phyloP scores from a whole-genome alignment of 306 rosid genomes.

The Heteromeles arbutifolia region DNA sequence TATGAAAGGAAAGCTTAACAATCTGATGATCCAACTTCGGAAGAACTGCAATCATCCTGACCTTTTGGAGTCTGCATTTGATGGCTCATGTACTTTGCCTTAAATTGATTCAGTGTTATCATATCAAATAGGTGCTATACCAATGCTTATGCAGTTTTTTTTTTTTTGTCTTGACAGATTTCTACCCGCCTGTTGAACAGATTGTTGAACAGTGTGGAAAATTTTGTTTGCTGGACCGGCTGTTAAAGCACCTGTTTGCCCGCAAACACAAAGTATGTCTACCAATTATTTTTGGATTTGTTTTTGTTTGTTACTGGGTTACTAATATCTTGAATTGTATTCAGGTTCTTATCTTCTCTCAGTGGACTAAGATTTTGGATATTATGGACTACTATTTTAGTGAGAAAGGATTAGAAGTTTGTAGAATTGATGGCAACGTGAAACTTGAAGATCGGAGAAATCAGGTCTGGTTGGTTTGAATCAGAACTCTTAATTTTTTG shows the following conservation, averaged over 20 bases:
- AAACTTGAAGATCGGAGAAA: constrained; percentile 69
- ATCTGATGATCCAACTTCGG: constrained; percentile 78
- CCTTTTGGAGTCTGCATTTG: constrained; percentile 57
- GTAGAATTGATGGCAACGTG: constrained; percentile 82
- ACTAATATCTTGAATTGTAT: constrained; percentile 19
- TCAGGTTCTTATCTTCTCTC: constrained; percentile 90
- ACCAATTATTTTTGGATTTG: neutral
- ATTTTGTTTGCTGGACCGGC: constrained; percentile 68
- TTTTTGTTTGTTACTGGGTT: constrained; percentile 13
- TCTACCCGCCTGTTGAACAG: constrained; percentile 73
- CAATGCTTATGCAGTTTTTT: constrained; percentile 8
- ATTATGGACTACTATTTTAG: constrained; percentile 90
- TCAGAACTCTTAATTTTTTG: neutral
- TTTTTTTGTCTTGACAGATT: constrained; percentile 27
- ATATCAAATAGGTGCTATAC: neutral
- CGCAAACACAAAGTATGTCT: constrained; percentile 67
- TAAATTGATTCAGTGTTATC: neutral
- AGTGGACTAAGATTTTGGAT: constrained; percentile 81
- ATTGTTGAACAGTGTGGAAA: constrained; percentile 84
- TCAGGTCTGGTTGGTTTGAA: constrained; percentile 47
- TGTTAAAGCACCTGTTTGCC: constrained; percentile 56
- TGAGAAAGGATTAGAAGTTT: constrained; percentile 77
- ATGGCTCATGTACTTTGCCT: constrained; percentile 44
- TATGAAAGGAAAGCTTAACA: constrained; percentile 30
- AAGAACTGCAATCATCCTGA: constrained; percentile 98